phyloP scores from a whole-genome alignment of 2,329 filamentous ascomycete species.

The Pyrenophora tritici-repentis region DNA sequence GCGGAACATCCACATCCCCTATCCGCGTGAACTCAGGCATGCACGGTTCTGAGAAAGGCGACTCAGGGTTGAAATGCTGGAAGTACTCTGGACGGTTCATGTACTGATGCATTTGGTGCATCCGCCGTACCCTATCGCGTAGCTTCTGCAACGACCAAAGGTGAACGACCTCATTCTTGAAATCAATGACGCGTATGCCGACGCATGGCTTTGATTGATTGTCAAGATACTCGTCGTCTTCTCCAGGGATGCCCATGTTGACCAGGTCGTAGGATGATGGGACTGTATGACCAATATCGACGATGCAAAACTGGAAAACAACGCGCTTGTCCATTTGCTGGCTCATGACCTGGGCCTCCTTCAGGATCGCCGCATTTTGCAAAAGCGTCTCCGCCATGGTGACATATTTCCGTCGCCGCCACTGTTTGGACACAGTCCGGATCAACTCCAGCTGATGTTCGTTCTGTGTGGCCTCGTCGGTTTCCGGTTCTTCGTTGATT shows the following conservation, averaged over 20 bases:
- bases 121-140: slow-evolving; percentile 81
- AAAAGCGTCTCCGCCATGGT: slow-evolving; percentile 91
- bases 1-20: slow-evolving; percentile 88
- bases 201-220: slow-evolving; percentile 86
- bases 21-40: slow-evolving; percentile 92
- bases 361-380: slow-evolving; percentile 83
- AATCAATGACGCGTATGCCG: slow-evolving; percentile 87
- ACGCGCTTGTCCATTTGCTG: slow-evolving; percentile 92
- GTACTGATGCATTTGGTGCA: slow-evolving; percentile 97
- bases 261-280: slow-evolving; percentile 97
- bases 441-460: slow-evolving; percentile 75
- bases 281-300: slow-evolving; percentile 84
- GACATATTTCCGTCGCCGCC: slow-evolving; percentile 85
- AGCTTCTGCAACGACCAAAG: slow-evolving; percentile 96
- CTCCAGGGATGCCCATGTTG: slow-evolving; percentile 83
- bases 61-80: slow-evolving; percentile 88
- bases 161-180: slow-evolving; percentile 81
- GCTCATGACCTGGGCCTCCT: slow-evolving; percentile 98
- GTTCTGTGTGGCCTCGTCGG: slow-evolving; percentile 52
- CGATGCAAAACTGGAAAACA: slow-evolving; percentile 91
- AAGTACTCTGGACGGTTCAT: slow-evolving; percentile 93
- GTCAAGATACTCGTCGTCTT: slow-evolving; percentile 83
- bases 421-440: slow-evolving; percentile 69
- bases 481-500: slow-evolving; percentile 40
- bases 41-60: slow-evolving; percentile 88